Evolutionary conservation across 2,329 filamentous ascomycete genomes (phyloP).

Genomic region (Aureobasidium melanogenum): DNA sequence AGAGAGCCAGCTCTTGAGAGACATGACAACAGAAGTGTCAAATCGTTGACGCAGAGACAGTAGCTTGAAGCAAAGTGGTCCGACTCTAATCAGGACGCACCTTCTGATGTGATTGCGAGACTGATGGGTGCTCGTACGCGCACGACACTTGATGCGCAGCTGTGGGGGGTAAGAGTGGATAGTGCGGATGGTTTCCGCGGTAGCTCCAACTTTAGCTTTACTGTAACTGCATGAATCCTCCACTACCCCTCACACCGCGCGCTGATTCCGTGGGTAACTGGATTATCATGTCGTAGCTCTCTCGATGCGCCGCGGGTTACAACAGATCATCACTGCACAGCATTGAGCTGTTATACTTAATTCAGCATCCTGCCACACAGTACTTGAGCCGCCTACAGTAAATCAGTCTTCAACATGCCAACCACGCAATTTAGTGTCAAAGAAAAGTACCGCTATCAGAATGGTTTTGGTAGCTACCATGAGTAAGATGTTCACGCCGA

Average conservation of each 20-base stretch:
- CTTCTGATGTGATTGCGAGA: neutral
- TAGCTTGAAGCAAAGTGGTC: neutral
- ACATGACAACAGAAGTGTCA: slow-evolving; percentile 19
- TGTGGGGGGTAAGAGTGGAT: neutral
- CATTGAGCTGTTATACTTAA: neutral
- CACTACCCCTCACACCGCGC: slow-evolving; percentile 8
- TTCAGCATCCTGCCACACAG: neutral
- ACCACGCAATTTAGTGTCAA: slow-evolving; percentile 53
- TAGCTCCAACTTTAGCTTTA: no score
- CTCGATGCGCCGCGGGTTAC: neutral
- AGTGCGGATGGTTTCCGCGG: neutral
- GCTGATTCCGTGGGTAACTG: neutral
- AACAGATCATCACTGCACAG: neutral
- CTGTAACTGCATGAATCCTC: no score
- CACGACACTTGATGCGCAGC: neutral
- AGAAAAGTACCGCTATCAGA: slow-evolving; percentile 68
- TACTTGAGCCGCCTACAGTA: neutral
- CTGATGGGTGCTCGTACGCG: neutral
- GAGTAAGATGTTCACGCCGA: slow-evolving; percentile 46
- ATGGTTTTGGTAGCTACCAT: slow-evolving; percentile 68
- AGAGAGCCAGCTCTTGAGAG: slow-evolving; percentile 46
- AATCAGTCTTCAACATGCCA: slow-evolving; percentile 44
- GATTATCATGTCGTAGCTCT: neutral
- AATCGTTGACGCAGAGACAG: neutral
- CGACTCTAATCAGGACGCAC: neutral